Evolutionary conservation across 2,329 filamentous ascomycete genomes (phyloP).

Genomic region (Botrytis paeoniae): DNA sequence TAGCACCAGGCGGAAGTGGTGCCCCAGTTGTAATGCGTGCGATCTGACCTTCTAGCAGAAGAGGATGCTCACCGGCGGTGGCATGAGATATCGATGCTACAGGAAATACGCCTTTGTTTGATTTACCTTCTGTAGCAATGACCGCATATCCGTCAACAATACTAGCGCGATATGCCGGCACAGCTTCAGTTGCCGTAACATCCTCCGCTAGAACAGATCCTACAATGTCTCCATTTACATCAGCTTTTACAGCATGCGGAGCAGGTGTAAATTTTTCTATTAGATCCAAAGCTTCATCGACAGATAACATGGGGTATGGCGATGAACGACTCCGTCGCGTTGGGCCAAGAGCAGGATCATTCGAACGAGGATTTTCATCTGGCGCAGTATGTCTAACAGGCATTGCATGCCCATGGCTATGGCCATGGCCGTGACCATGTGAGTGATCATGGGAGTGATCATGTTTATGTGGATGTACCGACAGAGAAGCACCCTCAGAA

Average conservation of each 20-base stretch:
- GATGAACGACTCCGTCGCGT: conserved; percentile 76
- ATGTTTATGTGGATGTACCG: conserved; percentile 49
- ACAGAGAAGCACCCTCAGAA: conserved; percentile 21
- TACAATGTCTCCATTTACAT: conserved; percentile 64
- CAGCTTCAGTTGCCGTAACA: conserved; percentile 73
- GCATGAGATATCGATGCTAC: conserved; percentile 87
- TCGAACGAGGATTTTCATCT: conserved; percentile 54
- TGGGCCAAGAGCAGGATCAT: conserved; percentile 59
- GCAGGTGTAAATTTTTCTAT: conserved; percentile 72
- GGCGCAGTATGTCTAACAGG: conserved; percentile 71
- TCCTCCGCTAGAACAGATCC: conserved; percentile 77
- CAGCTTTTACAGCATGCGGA: conserved; percentile 53
- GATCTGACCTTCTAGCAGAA: conserved; percentile 70
- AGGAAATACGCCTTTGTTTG: conserved; percentile 76
- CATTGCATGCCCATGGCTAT: conserved; percentile 60
- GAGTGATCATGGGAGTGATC: conserved; percentile 45
- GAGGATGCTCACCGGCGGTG: conserved; percentile 62
- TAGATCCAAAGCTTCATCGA: conserved; percentile 72
- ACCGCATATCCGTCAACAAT: conserved; percentile 97
- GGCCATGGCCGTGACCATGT: conserved; percentile 45
- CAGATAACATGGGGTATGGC: conserved; percentile 87
- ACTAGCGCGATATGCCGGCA: conserved; percentile 91
- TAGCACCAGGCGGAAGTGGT: conserved; percentile 82
- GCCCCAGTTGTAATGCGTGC: conserved; percentile 93
- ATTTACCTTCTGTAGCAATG: conserved; percentile 58